These are phyloP conservation scores for Mycocentrospora acerina DNA, from an alignment of 2,329 filamentous ascomycete genomes.

Conservation along the genomic window DNA sequence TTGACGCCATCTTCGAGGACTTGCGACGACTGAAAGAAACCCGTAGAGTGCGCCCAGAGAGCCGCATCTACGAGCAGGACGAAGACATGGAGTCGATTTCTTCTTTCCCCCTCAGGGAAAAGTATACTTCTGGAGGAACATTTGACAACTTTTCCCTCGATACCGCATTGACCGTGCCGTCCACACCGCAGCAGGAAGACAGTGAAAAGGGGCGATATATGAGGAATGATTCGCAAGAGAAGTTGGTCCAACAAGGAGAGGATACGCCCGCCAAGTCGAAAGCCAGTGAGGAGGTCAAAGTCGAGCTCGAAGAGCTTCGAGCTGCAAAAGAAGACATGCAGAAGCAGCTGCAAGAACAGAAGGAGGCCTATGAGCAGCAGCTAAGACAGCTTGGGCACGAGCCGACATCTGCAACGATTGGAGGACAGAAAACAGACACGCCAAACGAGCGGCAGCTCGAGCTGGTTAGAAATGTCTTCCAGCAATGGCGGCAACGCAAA, in stretches of 20 bases:
- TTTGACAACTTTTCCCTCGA: conserved; percentile 96
- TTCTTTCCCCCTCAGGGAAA: conserved; percentile 86
- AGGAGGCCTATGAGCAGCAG: conserved; percentile 80
- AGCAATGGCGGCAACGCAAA: conserved; percentile 78
- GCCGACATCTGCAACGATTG: conserved; percentile 53
- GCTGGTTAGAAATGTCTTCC: conserved; percentile 65
- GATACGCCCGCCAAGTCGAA: conserved; percentile 79
- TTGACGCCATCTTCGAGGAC: conserved; percentile 91
- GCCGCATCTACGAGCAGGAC: conserved; percentile 60
- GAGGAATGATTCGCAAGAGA: conserved; percentile 79
- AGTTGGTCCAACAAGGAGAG: conserved; percentile 81
- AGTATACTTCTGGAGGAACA: conserved; percentile 92
- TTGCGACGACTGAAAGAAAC: conserved; percentile 86
- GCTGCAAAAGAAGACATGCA: conserved; percentile 87
- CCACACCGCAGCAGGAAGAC: conserved; percentile 80
- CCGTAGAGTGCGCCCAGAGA: conserved; percentile 67
- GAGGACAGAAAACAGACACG: conserved; percentile 31
- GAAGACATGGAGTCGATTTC: conserved; percentile 88
- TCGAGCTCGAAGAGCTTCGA: conserved; percentile 78
- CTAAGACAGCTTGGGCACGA: conserved; percentile 66
- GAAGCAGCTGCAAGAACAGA: conserved; percentile 78
- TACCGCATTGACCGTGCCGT: conserved; percentile 90
- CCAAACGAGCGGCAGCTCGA: conserved; percentile 71
- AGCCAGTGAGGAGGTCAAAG: conserved; percentile 69
- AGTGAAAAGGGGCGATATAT: conserved; percentile 74